These are phyloP conservation scores for Cytospora chrysosperma DNA, from an alignment of 2,329 filamentous ascomycete species.

Conservation along the genomic window DNA sequence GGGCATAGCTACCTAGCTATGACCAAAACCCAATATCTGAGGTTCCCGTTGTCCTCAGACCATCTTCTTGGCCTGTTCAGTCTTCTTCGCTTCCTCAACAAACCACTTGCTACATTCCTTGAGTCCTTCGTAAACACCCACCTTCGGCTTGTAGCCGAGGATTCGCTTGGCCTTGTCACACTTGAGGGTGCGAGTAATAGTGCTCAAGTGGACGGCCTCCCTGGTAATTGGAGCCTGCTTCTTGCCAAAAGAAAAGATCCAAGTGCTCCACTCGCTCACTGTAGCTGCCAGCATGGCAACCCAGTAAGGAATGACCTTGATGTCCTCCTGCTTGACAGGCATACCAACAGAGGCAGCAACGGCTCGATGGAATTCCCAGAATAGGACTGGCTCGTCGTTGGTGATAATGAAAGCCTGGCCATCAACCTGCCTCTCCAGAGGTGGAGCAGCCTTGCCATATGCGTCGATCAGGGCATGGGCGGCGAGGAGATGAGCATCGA, in stretches of 20 bases:
- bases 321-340: slow-evolving; percentile 26
- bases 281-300: slow-evolving; percentile 20
- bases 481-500: slow-evolving; percentile 31
- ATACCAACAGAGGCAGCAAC: slow-evolving; percentile 30
- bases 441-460: slow-evolving; percentile 24
- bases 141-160: slow-evolving; percentile 26
- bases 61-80: neutral
- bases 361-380: slow-evolving; percentile 35
- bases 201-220: slow-evolving; percentile 25
- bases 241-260: slow-evolving; percentile 23
- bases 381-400: slow-evolving; percentile 33
- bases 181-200: slow-evolving; percentile 26
- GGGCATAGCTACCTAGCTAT: neutral
- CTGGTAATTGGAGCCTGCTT: slow-evolving; percentile 23
- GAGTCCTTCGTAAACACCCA: slow-evolving; percentile 23
- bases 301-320: slow-evolving; percentile 28
- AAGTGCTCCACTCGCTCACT: slow-evolving; percentile 30
- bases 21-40: neutral
- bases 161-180: slow-evolving; percentile 26
- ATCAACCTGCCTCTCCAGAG: slow-evolving; percentile 29
- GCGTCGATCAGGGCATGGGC: slow-evolving; percentile 29
- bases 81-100: neutral
- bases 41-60: neutral
- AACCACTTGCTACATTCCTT: slow-evolving; percentile 26
- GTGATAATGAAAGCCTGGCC: slow-evolving; percentile 38